phyloP scores from a whole-genome alignment of 306 rosid species.

The Dryas octopetala region DNA sequence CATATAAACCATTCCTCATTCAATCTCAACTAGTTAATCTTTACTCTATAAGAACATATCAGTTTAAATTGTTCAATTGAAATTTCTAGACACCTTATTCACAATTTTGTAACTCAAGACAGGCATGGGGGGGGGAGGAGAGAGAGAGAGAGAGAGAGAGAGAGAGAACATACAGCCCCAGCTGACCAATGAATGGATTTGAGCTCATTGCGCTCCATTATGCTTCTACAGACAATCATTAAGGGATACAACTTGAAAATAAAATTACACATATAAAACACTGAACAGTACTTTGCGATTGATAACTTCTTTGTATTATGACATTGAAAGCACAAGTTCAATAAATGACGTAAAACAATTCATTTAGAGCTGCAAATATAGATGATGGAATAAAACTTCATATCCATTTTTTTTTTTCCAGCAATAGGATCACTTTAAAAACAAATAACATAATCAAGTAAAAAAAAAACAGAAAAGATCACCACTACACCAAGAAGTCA shows the following conservation, averaged over 20 bases:
- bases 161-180: slow-evolving; percentile 63
- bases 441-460: not conserved
- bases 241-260: slow-evolving; percentile 46
- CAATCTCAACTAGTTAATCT: not conserved
- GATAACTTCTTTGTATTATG: slow-evolving; percentile 14
- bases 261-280: slow-evolving; percentile 1
- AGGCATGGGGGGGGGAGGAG: not conserved
- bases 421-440: not conserved
- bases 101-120: too few species aligned
- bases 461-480: not conserved
- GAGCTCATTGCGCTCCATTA: slow-evolving; percentile 80
- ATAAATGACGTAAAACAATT: slow-evolving; percentile 15
- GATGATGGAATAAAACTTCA: not conserved
- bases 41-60: not conserved
- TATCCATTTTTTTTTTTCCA: not conserved
- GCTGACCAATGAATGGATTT: slow-evolving; percentile 86
- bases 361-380: not conserved
- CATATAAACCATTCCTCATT: too few species aligned
- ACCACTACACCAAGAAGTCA: slow-evolving; percentile 15
- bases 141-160: not conserved
- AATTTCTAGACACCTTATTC: too few species aligned
- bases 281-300: not conserved
- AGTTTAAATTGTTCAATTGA: not conserved
- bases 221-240: slow-evolving; percentile 54
- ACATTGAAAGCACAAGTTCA: slow-evolving; percentile 16